Evolutionary conservation across 106 monocot genomes (phyloP), one percentile per base, ranked within the genome.

Genomic region (Ottelia alismoides): DNA sequence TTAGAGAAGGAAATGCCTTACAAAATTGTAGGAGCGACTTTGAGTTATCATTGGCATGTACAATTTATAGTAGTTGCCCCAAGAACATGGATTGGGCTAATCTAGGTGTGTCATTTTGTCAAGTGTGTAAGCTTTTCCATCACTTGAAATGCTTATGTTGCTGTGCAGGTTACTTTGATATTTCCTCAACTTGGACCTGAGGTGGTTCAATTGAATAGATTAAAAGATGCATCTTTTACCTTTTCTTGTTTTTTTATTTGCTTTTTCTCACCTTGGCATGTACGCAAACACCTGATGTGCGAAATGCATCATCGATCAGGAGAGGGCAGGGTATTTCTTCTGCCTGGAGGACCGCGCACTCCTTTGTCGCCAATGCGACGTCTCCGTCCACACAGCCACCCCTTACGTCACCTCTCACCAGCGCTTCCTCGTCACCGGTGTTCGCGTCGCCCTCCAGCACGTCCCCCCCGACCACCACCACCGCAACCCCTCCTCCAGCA

Each of bases 261-360:
- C 20, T 20, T 0, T 20, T 49, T 49, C 20, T 0, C 11, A 49
- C 5, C 4, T n/a, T n/a, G 48, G 5, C 18, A 49, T n/a, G 16
- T 49, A 14, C 20, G 0, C 11, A 49, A 1, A 49, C 11, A 49
- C 11, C 20, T 18, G 18, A 4, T 20, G 18, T 20, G 4, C 48
- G 18, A 49, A 49, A 49, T 18, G 16, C 6, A 49, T 4, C 4
- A 20, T n/a, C n/a, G 4, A 11, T 20, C 61, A 92, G 92, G 82
- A 92, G 32, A 75, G 65, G 35, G 29, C 69, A 0, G 86, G 82
- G 1, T 92, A 74, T 53, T 79, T 92, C 76, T 92, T 92, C 69
- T 86, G 92, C 66, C 53, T 86, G 57, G 85, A 92, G 57, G 92
- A 92, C 53, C 72, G 86, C 2, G 85, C 86, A 1, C 61, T 92